Conservation (phyloP, 2,329 filamentous ascomycete species). For the Fusarium piperis region DNA sequence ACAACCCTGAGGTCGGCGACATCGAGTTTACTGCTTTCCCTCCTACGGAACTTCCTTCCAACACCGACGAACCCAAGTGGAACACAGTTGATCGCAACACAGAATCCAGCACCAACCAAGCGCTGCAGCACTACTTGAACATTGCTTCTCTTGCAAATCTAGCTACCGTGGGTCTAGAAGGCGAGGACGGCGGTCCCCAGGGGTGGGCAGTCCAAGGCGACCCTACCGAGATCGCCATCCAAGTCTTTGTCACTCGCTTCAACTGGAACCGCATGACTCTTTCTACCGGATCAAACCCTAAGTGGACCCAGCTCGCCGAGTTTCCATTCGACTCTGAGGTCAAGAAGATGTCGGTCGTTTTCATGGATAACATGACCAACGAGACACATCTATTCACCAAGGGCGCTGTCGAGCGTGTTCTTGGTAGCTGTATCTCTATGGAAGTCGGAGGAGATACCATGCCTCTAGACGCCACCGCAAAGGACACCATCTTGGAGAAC, state of each 20-base stretch:
- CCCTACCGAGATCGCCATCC: constrained; percentile 75
- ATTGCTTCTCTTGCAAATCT: constrained; percentile 74
- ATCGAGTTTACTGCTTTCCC: constrained; percentile 23
- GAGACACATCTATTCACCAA: constrained; percentile 66
- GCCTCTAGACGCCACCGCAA: constrained; percentile 49
- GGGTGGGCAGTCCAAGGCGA: constrained; percentile 73
- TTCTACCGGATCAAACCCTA: constrained; percentile 56
- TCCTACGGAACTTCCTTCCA: constrained; percentile 32
- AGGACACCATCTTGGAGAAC: constrained; percentile 66
- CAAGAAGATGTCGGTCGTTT: constrained; percentile 81
- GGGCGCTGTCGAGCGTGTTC: constrained; percentile 72
- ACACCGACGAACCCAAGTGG: constrained; percentile 38
- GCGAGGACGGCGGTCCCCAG: constrained; percentile 52
- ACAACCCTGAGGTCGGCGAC: constrained; percentile 38
- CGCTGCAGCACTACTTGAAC: constrained; percentile 66
- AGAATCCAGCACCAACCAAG: constrained; percentile 54
- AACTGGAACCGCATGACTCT: constrained; percentile 66
- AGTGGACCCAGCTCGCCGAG: constrained; percentile 70
- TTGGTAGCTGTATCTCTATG: constrained; percentile 66
- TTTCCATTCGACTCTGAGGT: constrained; percentile 79
- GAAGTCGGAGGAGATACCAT: constrained; percentile 51
- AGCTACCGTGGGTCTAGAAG: constrained; percentile 61
- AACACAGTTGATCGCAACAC: constrained; percentile 40
- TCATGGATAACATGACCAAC: constrained; percentile 53
- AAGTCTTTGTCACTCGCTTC: constrained; percentile 77